Evolutionary conservation across 2,329 filamentous ascomycete species (phyloP), one percentile per base, ranked within the genome.

Genomic region (Teratosphaeria gauchensis): DNA sequence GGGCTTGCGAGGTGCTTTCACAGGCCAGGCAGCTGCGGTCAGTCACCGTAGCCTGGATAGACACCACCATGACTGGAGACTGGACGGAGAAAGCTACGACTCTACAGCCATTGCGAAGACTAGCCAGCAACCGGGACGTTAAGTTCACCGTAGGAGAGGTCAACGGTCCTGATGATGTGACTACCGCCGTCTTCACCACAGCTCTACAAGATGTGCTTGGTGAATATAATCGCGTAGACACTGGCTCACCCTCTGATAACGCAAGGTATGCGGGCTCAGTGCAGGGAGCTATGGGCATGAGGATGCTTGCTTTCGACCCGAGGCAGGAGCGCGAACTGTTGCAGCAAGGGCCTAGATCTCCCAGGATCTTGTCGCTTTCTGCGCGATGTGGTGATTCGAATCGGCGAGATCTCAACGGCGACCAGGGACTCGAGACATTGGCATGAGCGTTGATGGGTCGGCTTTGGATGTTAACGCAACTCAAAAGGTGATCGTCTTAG

Each of bases 1-100:
- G 69, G 31, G 66, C 68, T 2, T 70, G 68, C 31, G 62, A 70
- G 24, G 68, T 72, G 5, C 56, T 73, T 21, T 54, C 58, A 11
- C 55, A 63, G 14, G 68, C 69, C 2, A 21, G 42, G 4, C 54
- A 63, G 1, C 57, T 73, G 53, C 63, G 61, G 11, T 59, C 46
- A 1, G 63, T 73, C 2, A 61, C 60, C 4, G 66, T 73, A 14
- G 67, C 65, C 54, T 73, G 70, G 69, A 64, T 66, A 7, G 71
- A 73, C 58, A 69, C 66, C 16, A 71, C 69, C 0, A 55, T 61
- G 1, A 66, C 64, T 3, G 63, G 64, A 1, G 61, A 59, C 8
- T 67, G 66, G 64, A 57, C 61, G 28, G 64, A 68, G 58, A 71
- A 71, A 55, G 63, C 60, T 9, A 63, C 60, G 30, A 68, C 70